Base-by-base conservation (phyloP, 495 filamentous ascomycete species). In the Cudoniella acicularis region DNA sequence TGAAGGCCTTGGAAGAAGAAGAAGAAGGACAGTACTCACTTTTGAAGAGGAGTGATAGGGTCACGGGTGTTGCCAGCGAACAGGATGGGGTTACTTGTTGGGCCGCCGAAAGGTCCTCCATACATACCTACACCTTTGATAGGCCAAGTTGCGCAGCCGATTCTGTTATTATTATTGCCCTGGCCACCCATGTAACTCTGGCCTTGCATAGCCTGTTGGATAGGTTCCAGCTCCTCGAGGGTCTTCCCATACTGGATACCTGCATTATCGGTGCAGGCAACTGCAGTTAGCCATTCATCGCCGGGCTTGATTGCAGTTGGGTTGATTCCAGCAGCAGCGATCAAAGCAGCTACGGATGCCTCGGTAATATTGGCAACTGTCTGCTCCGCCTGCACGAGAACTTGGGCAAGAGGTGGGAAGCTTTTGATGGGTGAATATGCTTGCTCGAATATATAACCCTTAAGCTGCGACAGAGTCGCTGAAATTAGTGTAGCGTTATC, bases 1-100 rank as follows among this genome's bases (percentile, higher is more conserved):
- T 20, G 18, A 48, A 17, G 26, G 13, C 13, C 3, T 13, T 20
- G 8, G 23, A 13, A 4, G 40, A 53, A 9, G n/a, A 9, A 24
- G 20, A 16, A 36, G 13, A 36, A 47, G 22, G 18, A 18, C 40
- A 1, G 1, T 13, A 54, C 54, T 41, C 50, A 63, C 60, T 58
- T 63, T n/a, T 9, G 22, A 17, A 64, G 42, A 8, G 62, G 62
- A 1, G 57, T 60, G 10, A 49, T 40, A n/a, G 54, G 54, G 49
- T 64, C 62, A 11, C 46, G 24, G 13, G 62, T 60, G 16, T 60
- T 61, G 54, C 54, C 47, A n/a, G 60, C 54, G 27, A 60, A 64
- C 25, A 61, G 49, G 8, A 64, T 54, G 0, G 62, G 62, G 25
- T 52, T 64, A 26, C 23, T 57, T 0, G 62, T 60, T 2, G 51